Conservation (phyloP, 129 eudicot species). For the Flaveria robusta region DNA sequence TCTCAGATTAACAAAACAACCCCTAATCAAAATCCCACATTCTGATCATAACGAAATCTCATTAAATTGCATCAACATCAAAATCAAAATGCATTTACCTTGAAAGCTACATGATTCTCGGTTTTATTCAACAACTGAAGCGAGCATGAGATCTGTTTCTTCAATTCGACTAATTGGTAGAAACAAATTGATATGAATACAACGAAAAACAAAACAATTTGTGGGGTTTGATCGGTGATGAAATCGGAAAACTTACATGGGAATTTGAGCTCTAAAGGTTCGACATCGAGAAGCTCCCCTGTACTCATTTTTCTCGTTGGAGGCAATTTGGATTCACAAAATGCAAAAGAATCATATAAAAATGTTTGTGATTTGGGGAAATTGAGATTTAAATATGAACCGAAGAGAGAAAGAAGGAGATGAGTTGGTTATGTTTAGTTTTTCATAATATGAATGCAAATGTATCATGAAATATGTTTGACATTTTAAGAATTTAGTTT, state of each 20-base stretch:
- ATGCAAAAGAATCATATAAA: background rate
- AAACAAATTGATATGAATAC: background rate
- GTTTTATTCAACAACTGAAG: slow-evolving; percentile 60
- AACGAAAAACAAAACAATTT: background rate
- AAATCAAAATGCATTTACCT: slow-evolving; percentile 36
- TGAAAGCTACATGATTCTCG: slow-evolving; percentile 69
- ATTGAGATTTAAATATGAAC: slow-evolving; percentile 31
- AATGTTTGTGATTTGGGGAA: slow-evolving; percentile 28
- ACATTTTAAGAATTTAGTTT: background rate
- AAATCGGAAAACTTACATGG: slow-evolving; percentile 45
- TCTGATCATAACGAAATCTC: background rate
- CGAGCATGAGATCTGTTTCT: slow-evolving; percentile 83
- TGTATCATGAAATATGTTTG: background rate
- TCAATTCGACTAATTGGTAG: slow-evolving; percentile 56
- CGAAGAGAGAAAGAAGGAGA: slow-evolving; percentile 38
- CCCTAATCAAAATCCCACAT: no score
- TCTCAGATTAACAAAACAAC: no score
- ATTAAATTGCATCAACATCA: background rate
- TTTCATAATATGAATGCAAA: background rate
- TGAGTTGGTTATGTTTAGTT: slow-evolving; percentile 13
- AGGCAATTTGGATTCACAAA: slow-evolving; percentile 3
- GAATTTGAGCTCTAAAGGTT: slow-evolving; percentile 75
- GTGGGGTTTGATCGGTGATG: background rate
- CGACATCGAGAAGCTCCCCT: slow-evolving; percentile 70
- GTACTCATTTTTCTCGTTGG: slow-evolving; percentile 43